A percentile compares a stretch with the other conserved stretches of the same genome.
phyloP scores from a whole-genome alignment of 139 green algal genomes.

The Pedinophyceae sp. region DNA sequence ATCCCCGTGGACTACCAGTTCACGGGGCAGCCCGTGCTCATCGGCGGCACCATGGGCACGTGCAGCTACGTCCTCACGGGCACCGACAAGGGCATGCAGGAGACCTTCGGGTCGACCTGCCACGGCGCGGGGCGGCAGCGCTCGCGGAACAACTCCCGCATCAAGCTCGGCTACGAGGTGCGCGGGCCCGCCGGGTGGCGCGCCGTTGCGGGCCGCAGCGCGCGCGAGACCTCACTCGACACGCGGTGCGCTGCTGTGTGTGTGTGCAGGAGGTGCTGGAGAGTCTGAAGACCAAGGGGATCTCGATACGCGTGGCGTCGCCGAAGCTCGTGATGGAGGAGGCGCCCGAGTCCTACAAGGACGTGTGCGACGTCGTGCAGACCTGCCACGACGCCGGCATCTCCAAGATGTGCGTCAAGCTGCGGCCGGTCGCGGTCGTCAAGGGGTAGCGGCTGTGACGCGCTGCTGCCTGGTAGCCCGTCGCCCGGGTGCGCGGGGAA shows the following conservation, averaged over 20 bases:
- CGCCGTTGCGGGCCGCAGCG: too few species aligned
- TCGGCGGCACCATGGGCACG: constrained; percentile 83
- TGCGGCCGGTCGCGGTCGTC: constrained; percentile 69
- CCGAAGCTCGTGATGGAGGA: constrained; percentile 80
- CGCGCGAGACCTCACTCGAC: too few species aligned
- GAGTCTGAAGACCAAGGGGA: constrained; percentile 60
- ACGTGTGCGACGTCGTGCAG: constrained; percentile 68
- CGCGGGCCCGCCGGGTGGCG: too few species aligned
- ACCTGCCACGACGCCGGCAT: constrained; percentile 73
- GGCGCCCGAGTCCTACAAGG: constrained; percentile 80
- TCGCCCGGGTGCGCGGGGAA: too few species aligned
- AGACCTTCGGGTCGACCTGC: constrained; percentile 71
- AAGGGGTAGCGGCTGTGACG: too few species aligned
- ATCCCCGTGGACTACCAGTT: constrained; percentile 81
- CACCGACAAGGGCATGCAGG: constrained; percentile 59
- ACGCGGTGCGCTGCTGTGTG: too few species aligned
- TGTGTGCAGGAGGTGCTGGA: constrained; percentile 55
- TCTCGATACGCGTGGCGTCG: constrained; percentile 54
- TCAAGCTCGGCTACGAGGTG: constrained; percentile 57
- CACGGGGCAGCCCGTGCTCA: constrained; percentile 72
- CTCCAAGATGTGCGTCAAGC: constrained; percentile 56
- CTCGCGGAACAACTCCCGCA: constrained; percentile 46
- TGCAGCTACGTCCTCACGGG: constrained; percentile 80
- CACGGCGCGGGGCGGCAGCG: constrained; percentile 60
- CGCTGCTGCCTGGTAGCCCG: too few species aligned